Evolutionary conservation across 352 stramenopile genomes (phyloP), one percentile per base, ranked within the genome.

Genomic region (Globisporangium iwayamae): DNA sequence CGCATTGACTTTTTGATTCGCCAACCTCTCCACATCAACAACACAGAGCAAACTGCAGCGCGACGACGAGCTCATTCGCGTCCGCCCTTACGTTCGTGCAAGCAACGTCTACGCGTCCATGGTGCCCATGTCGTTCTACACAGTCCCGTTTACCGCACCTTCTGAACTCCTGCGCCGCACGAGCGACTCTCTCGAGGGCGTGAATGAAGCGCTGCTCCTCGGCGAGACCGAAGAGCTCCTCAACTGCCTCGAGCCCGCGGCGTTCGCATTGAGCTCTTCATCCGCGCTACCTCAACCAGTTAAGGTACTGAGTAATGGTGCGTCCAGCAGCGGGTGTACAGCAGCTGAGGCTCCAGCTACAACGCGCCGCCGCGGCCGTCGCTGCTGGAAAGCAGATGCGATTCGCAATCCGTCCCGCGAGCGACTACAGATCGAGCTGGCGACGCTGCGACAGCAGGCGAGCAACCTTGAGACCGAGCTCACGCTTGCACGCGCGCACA

Each of bases 341-440:
- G 2, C 25, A 28, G 25, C 1, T 28, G 36, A 47, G 10, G 8
- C 47, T 41, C 2, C 50, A 20, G 8, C 11, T 5, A 56, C 1
- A 5, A n/a, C 16, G 4, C 43, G 22, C 16, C 55, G 20, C 20
- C 55, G 55, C 22, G 55, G 55, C 2, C 38, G 45, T 0, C 57
- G 57, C 5, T 41, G 32, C 7, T 56, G 57, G 45, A 63, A 56
- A 54, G 13, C 32, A 4, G 36, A 34, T 22, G 46, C 39, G 52
- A 43, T 45, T 32, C 61, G 61, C 10, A 68, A 68, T 25, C 36
- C 45, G 36, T 60, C 54, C 16, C 55, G 62, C 10, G 62, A 68
- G 34, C 62, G 62, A 43, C 36, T 68, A 11, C 50, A 59, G 56
- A 54, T 47, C 13, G 62, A 68, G 28, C 38, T 68, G 6, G 18